phyloP scores from a whole-genome alignment of 345 rosid genomes.

The Turritis glabra region DNA sequence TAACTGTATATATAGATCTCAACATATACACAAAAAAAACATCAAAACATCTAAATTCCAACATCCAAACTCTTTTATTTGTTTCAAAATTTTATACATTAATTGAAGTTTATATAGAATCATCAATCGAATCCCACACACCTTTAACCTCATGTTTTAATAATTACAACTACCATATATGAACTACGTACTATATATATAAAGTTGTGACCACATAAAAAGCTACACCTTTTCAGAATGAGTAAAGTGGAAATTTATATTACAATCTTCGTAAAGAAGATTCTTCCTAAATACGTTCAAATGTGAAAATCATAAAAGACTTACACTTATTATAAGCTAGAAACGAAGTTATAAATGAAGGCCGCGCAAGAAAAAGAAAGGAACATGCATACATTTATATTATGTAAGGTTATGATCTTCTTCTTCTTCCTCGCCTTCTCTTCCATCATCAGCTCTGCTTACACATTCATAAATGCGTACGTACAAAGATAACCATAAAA shows the following conservation, averaged over 20 bases:
- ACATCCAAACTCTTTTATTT: neutral
- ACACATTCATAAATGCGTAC: constrained; percentile 19
- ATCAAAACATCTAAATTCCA: neutral
- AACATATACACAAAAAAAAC: neutral
- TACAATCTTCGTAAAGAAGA: constrained; percentile 31
- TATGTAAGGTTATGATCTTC: constrained; percentile 27
- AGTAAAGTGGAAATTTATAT: constrained; percentile 28
- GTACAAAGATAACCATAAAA: constrained; percentile 23
- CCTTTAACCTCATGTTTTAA: neutral
- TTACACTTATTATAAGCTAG: constrained; percentile 29
- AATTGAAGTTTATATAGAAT: neutral
- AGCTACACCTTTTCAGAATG: constrained; percentile 34
- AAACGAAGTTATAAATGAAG: constrained; percentile 19
- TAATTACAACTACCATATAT: neutral
- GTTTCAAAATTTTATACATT: neutral
- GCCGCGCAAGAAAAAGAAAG: constrained; percentile 21
- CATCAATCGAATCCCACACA: neutral
- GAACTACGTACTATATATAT: neutral
- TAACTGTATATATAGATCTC: neutral
- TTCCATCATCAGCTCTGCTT: constrained; percentile 31
- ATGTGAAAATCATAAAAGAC: constrained; percentile 23
- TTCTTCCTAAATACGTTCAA: constrained; percentile 29
- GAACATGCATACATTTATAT: constrained; percentile 18
- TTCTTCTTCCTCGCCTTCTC: constrained; percentile 32
- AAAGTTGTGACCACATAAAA: constrained; percentile 31